phyloP scores from a whole-genome alignment of 768 basidiomycete species.

The Favolaschia claudopus region DNA sequence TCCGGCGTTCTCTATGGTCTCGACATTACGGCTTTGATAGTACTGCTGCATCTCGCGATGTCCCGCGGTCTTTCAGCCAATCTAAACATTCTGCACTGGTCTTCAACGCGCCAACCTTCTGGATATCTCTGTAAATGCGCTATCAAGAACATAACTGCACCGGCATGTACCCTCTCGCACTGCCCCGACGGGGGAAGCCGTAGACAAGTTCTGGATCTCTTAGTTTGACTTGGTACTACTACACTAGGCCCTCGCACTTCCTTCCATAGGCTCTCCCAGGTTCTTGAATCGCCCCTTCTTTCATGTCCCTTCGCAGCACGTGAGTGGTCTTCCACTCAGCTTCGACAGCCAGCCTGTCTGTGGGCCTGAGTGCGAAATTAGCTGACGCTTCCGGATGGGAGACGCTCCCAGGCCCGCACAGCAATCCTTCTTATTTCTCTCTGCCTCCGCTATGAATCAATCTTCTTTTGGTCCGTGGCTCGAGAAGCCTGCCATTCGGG shows the following conservation, averaged over 20 bases:
- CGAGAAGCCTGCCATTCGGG: no score
- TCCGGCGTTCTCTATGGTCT: no score
- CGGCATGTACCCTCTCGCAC: no score
- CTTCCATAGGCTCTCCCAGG: no score
- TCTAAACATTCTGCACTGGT: background rate
- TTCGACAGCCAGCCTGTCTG: background rate
- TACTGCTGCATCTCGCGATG: no score
- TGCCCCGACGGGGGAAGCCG: slow-evolving; percentile 18
- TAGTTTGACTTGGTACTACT: no score
- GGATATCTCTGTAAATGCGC: background rate
- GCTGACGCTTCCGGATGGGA: slow-evolving; percentile 1
- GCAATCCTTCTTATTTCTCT: background rate
- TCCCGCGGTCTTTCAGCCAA: background rate
- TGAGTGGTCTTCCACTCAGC: background rate
- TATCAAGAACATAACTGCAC: slow-evolving; percentile 9
- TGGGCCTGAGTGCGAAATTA: background rate
- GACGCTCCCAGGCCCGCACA: background rate
- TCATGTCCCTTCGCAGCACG: background rate
- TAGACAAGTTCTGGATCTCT: no score
- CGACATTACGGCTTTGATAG: no score
- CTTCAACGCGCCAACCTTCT: background rate
- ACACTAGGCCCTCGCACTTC: no score
- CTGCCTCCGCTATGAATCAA: background rate
- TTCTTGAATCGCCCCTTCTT: background rate
- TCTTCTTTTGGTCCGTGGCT: no score